Evolutionary conservation across 1,139 yeast species (phyloP).

Genomic region (Petasospora rhodanensis): DNA sequence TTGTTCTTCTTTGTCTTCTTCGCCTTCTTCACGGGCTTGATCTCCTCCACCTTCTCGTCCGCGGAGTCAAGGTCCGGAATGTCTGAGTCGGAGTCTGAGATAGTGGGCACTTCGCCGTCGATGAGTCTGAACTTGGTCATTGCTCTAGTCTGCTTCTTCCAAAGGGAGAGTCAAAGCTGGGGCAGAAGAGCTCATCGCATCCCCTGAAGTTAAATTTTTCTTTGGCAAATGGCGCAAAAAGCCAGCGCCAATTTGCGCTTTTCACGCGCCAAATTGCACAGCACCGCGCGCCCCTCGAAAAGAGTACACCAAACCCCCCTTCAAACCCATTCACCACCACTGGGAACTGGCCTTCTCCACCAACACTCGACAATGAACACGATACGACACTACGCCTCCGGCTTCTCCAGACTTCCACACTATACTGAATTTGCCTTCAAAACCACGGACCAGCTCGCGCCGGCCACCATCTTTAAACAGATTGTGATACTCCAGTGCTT

Average conservation of each 20-base stretch:
- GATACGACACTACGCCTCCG: slow-evolving; percentile 10
- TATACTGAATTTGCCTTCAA: slow-evolving; percentile 11
- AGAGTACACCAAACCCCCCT: background rate
- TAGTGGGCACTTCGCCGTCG: slow-evolving; percentile 48
- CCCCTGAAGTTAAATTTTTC: too few species aligned
- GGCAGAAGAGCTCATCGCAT: slow-evolving; percentile 5
- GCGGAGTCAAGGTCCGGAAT: slow-evolving; percentile 55
- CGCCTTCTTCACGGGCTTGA: slow-evolving; percentile 30
- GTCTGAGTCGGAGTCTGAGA: slow-evolving; percentile 63
- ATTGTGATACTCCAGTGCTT: slow-evolving; percentile 61
- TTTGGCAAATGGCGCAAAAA: too few species aligned
- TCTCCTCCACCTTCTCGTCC: slow-evolving; percentile 55
- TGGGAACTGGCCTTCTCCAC: background rate
- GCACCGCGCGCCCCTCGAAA: too few species aligned
- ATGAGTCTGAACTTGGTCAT: slow-evolving; percentile 12
- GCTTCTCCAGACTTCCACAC: slow-evolving; percentile 12
- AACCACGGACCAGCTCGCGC: slow-evolving; percentile 27
- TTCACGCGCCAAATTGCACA: too few species aligned
- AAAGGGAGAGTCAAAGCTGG: background rate
- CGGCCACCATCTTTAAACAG: slow-evolving; percentile 43
- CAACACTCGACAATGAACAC: slow-evolving; percentile 3
- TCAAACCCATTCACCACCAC: background rate
- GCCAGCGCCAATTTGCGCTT: background rate
- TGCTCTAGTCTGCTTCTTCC: background rate
- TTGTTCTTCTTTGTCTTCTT: slow-evolving; percentile 28